phyloP scores from a whole-genome alignment of 1,139 yeast species.

The Candida sojae region DNA sequence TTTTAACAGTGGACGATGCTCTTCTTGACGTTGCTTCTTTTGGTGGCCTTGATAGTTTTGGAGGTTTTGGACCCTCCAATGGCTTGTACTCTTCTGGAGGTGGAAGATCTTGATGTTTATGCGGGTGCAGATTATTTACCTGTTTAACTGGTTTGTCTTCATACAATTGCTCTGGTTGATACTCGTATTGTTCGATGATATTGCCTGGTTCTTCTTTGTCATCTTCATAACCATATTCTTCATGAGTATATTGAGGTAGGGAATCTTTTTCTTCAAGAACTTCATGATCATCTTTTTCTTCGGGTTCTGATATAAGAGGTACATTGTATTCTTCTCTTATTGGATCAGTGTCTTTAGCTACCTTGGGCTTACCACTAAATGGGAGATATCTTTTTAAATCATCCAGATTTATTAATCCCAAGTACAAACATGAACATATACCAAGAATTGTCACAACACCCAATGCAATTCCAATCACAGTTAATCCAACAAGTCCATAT shows the following conservation, averaged over 20 bases:
- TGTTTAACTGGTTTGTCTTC: not conserved
- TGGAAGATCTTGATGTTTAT: not conserved
- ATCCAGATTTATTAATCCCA: constrained; percentile 19
- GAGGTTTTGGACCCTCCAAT: constrained; percentile 6
- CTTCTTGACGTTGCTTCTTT: no score
- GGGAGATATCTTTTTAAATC: not conserved
- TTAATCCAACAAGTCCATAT: constrained; percentile 4
- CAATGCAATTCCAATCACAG: constrained; percentile 20
- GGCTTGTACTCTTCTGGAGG: constrained; percentile 1
- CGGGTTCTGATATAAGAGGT: not conserved
- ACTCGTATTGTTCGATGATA: not conserved
- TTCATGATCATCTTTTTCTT: not conserved
- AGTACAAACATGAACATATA: constrained; percentile 32
- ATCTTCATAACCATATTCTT: not conserved
- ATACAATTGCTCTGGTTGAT: not conserved
- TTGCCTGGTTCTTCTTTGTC: not conserved
- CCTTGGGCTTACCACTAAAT: not conserved
- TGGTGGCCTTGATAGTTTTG: constrained; percentile 8
- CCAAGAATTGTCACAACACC: constrained; percentile 15
- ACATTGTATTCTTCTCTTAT: not conserved
- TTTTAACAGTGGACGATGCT: constrained; percentile 11
- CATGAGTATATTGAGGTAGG: not conserved
- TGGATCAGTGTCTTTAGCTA: not conserved
- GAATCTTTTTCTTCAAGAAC: not conserved
- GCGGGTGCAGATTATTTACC: not conserved